Conservation (phyloP, 139 green algal species). For the Chlorella sp. region DNA sequence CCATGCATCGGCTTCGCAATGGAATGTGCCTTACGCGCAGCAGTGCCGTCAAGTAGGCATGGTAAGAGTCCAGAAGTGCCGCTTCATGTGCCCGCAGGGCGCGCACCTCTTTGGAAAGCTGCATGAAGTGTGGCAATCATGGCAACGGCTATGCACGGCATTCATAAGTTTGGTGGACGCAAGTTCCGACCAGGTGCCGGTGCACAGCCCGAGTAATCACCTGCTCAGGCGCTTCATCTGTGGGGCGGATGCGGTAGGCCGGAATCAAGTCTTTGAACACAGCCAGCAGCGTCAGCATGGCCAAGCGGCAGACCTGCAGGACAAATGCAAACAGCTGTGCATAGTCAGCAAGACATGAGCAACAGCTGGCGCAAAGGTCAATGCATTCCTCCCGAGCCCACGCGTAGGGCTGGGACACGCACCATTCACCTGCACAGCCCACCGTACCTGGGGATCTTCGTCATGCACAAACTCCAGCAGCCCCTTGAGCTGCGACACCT, state of each 20-base stretch:
- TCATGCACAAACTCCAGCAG: constrained; percentile 50
- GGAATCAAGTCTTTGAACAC: constrained; percentile 90
- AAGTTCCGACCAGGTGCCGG: not conserved
- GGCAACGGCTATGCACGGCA: not conserved
- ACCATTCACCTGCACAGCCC: no score
- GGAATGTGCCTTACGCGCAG: constrained; percentile 44
- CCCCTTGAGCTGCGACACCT: constrained; percentile 47
- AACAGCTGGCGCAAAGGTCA: not conserved
- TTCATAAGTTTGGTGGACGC: not conserved
- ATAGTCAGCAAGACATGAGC: not conserved
- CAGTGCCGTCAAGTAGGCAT: constrained; percentile 80
- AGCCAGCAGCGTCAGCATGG: constrained; percentile 79
- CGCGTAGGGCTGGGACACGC: no score
- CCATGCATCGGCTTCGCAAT: not conserved
- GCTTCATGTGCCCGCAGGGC: constrained; percentile 80
- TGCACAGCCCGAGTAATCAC: not conserved
- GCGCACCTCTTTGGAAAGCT: constrained; percentile 80
- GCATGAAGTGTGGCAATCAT: not conserved
- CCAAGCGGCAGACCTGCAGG: constrained; percentile 69
- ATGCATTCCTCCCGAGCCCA: not conserved
- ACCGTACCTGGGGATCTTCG: constrained; percentile 54
- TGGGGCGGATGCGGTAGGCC: constrained; percentile 85
- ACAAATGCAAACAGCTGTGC: not conserved
- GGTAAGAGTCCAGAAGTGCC: constrained; percentile 81
- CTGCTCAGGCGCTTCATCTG: constrained; percentile 54